Base-by-base conservation (phyloP, 2,329 filamentous ascomycete genomes). In the Hypocreales sp. region DNA sequence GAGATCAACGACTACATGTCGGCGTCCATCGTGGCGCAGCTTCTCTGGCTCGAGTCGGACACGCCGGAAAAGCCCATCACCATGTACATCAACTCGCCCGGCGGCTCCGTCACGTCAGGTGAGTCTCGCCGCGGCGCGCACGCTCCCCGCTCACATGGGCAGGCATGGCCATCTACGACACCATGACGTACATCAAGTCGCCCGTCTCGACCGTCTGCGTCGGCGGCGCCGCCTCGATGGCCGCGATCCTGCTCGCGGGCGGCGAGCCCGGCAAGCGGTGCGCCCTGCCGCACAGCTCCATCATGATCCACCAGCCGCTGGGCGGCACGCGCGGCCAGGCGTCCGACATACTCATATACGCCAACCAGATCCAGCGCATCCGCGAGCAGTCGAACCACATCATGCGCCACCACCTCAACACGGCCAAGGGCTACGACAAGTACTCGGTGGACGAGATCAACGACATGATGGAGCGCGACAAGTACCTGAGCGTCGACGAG, bases 1-100 rank as follows among this genome's bases (percentile, higher is more conserved):
- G 67, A 80, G 46, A 84, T 95, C 31, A 80, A 95, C 57, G 82
- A 93, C 47, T 77, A 71, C 22, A 73, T 90, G 39, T 92, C 84
- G 20, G 87, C 90, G n/a, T 81, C 79, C 22, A 83, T 95, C 36
- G 87, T 95, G 16, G 83, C 90, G 2, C 92, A 98, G 51, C 73
- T 98, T 14, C 78, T 98, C 36, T 98, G 86, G 69, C 83, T 98
- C 52, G 92, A 98, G 64, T 90, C 87, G 44, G 90, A 98, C 47
- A 83, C 82, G 45, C 86, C 87, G 4, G 74, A 92, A 30, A 94
- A 93, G 51, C 80, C 84, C 9, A 95, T 98, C 38, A 90, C 81
- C 28, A 80, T 98, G 51, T 98, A 98, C 55, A 98, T 98, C 53
- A 93, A 98, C 59, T 92, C 82, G 0, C 87, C 87, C 0, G 90